phyloP scores from a whole-genome alignment of 305 asterid genomes.

The Fraxinus xanthoxyloides region DNA sequence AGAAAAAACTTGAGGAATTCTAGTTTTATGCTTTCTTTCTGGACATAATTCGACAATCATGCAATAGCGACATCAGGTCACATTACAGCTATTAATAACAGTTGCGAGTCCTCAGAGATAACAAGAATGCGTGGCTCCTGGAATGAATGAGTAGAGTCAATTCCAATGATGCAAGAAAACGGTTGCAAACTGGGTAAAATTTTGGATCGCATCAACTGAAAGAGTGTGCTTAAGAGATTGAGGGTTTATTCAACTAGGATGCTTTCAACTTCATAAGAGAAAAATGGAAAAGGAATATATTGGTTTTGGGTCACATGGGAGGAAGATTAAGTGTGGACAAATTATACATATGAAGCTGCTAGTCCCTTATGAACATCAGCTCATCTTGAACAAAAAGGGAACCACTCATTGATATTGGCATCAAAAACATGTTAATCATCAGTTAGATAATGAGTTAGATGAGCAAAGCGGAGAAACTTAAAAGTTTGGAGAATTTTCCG shows the following conservation, averaged over 20 bases:
- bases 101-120: not conserved
- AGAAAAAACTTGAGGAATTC: not conserved
- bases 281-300: not conserved
- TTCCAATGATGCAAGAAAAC: not conserved
- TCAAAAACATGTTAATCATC: not conserved
- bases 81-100: not conserved
- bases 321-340: not conserved
- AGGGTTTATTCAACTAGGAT: not conserved
- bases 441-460: not conserved
- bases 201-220: not conserved
- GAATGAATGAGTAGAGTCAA: not conserved
- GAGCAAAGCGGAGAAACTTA: not conserved
- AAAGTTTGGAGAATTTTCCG: not conserved
- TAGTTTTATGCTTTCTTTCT: not conserved
- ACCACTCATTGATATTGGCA: not conserved
- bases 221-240: not conserved
- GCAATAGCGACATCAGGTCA: conserved; percentile 17
- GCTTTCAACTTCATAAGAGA: not conserved
- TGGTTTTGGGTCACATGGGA: not conserved
- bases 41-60: conserved; percentile 15
- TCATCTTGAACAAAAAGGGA: not conserved
- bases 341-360: not conserved
- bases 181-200: not conserved
- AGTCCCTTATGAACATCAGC: not conserved
- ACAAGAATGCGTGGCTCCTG: conserved; percentile 2